phyloP scores from a whole-genome alignment of 345 rosid genomes.

The Excoecaria agallocha region DNA sequence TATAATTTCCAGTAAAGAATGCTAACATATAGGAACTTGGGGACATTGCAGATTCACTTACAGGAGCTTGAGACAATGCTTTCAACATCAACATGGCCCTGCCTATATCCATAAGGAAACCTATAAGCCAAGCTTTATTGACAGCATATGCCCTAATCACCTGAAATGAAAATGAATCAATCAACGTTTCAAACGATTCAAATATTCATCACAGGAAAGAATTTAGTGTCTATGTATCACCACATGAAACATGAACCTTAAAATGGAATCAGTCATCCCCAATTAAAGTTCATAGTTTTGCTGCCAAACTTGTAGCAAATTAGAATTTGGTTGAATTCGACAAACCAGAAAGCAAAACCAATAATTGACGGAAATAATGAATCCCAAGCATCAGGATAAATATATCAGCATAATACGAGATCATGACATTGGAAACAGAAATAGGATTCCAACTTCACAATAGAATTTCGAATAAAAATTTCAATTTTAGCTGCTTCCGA shows the following conservation, averaged over 20 bases:
- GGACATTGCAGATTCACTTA: constrained; percentile 34
- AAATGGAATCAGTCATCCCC: neutral
- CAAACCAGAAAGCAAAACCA: neutral
- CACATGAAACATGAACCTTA: neutral
- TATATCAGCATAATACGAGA: neutral
- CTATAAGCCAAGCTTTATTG: constrained; percentile 74
- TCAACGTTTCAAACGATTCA: neutral
- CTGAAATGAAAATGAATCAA: constrained; percentile 34
- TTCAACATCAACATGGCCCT: constrained; percentile 91
- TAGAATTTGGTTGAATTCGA: constrained; percentile 6
- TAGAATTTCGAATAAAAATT: neutral
- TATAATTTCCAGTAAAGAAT: neutral
- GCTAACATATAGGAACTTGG: neutral
- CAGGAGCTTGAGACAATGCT: constrained; percentile 90
- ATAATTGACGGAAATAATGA: neutral
- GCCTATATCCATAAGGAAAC: constrained; percentile 85
- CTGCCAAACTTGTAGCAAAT: neutral
- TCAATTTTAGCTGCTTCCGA: neutral
- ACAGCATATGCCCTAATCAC: constrained; percentile 76
- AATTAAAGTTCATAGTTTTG: constrained; percentile 1
- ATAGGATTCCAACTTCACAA: neutral
- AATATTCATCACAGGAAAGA: neutral
- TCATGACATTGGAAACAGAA: neutral
- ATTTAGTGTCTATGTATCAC: neutral
- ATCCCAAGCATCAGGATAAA: neutral